Percentiles rank a stretch among this genome's conserved stretches.
phyloP scores from a whole-genome alignment of 2,329 filamentous ascomycete genomes.

The Talaromyces sp. region DNA sequence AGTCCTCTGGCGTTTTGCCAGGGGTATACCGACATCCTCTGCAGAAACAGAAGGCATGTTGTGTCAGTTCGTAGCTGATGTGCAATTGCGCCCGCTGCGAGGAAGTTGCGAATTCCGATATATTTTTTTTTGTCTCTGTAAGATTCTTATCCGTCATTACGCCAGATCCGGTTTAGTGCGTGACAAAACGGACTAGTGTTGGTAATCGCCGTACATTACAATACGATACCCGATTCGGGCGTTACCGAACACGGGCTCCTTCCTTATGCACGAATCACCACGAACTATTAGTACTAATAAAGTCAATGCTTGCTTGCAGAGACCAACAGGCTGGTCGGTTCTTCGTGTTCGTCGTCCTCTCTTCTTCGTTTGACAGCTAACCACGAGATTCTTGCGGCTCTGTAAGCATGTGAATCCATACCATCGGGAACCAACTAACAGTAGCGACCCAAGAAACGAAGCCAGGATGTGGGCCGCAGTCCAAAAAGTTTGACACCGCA shows the following conservation, averaged over 20 bases:
- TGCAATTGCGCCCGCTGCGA: background rate
- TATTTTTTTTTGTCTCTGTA: background rate
- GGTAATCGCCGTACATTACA: background rate
- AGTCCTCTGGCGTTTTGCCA: constrained; percentile 60
- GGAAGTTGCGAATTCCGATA: background rate
- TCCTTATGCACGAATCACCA: background rate
- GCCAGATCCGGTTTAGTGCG: background rate
- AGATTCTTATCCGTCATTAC: background rate
- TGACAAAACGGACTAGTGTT: background rate
- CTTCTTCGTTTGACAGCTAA: background rate
- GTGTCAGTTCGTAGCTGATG: constrained; percentile 7
- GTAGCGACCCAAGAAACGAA: background rate
- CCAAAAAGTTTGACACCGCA: background rate
- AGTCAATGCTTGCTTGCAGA: background rate
- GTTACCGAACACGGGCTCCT: background rate
- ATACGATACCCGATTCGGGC: background rate
- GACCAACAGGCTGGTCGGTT: background rate
- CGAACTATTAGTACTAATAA: background rate
- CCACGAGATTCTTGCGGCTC: background rate
- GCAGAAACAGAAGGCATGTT: constrained; percentile 44
- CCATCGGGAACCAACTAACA: background rate
- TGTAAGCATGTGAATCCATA: background rate
- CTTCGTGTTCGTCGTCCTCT: background rate
- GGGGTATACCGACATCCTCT: constrained; percentile 54
- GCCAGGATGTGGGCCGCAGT: background rate